phyloP scores from a whole-genome alignment of 208 protist species.

The Cochliopodium minus region DNA sequence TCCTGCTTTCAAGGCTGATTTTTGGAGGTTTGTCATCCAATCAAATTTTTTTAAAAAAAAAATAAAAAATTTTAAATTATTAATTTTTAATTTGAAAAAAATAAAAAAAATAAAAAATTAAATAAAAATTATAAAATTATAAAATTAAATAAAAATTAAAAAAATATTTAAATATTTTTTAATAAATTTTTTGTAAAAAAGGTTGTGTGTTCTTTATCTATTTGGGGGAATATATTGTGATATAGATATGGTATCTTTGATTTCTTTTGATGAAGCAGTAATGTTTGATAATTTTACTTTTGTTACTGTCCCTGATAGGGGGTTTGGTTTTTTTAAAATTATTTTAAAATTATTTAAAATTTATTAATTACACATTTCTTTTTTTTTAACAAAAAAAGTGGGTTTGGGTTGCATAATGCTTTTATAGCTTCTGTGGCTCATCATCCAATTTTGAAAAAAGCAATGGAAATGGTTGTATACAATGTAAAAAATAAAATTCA shows the following conservation, averaged over 20 bases:
- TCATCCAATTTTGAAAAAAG: not conserved
- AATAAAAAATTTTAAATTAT: too few species aligned
- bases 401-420: not conserved
- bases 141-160: too few species aligned
- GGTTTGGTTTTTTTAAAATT: too few species aligned
- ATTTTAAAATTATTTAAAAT: too few species aligned
- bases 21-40: not conserved
- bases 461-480: not conserved
- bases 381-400: not conserved
- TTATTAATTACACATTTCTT: not conserved
- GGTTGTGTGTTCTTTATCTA: not conserved
- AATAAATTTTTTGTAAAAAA: too few species aligned
- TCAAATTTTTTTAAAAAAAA: too few species aligned
- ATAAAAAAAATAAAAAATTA: too few species aligned
- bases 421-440: not conserved
- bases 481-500: not conserved
- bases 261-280: not conserved
- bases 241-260: not conserved
- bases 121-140: too few species aligned
- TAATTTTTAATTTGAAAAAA: too few species aligned
- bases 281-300: too few species aligned
- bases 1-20: not conserved
- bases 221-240: not conserved
- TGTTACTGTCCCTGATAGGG: too few species aligned
- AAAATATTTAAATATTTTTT: too few species aligned